Conservation (phyloP, 139 green algal genomes). For the Raphidocelis subcapitata region DNA sequence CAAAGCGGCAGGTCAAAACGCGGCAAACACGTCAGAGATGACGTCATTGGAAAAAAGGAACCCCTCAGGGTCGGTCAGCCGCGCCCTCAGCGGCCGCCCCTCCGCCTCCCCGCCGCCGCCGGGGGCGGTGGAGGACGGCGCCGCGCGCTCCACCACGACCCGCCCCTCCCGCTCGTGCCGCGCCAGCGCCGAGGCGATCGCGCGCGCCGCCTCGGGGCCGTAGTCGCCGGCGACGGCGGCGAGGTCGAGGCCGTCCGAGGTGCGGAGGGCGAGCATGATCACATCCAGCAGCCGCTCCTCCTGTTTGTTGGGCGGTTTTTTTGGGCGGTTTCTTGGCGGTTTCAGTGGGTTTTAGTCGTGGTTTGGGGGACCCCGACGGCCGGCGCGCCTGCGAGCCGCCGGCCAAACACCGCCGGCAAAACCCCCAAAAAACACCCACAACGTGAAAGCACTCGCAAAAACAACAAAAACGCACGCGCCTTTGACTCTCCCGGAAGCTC, state of each 20-base stretch:
- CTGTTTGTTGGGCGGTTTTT: constrained; percentile 2
- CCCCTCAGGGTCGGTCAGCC: constrained; percentile 74
- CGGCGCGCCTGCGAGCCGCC: too few relatives aligned
- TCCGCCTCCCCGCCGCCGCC: too few relatives aligned
- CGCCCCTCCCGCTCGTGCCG: constrained; percentile 30
- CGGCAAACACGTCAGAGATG: constrained; percentile 82
- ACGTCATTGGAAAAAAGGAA: constrained; percentile 87
- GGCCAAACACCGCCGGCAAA: too few relatives aligned
- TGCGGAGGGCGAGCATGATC: constrained; percentile 85
- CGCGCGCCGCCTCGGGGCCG: constrained; percentile 25
- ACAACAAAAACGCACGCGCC: too few relatives aligned
- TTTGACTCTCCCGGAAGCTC: not conserved
- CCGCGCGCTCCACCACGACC: constrained; percentile 5
- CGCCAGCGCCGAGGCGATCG: constrained; percentile 34
- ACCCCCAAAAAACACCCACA: too few relatives aligned
- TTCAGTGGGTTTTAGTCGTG: too few relatives aligned
- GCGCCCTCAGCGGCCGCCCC: not conserved
- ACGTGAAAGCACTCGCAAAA: too few relatives aligned
- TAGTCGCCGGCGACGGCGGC: constrained; percentile 31
- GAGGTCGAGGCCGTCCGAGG: constrained; percentile 74
- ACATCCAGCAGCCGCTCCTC: constrained; percentile 77
- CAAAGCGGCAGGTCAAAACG: too few relatives aligned
- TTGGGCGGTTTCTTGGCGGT: too few relatives aligned
- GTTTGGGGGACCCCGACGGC: too few relatives aligned
- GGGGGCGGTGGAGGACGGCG: not conserved